Conservation (phyloP, 225 moss, liverwort and hornwort species). For the Physcomitrellopsis africana region DNA sequence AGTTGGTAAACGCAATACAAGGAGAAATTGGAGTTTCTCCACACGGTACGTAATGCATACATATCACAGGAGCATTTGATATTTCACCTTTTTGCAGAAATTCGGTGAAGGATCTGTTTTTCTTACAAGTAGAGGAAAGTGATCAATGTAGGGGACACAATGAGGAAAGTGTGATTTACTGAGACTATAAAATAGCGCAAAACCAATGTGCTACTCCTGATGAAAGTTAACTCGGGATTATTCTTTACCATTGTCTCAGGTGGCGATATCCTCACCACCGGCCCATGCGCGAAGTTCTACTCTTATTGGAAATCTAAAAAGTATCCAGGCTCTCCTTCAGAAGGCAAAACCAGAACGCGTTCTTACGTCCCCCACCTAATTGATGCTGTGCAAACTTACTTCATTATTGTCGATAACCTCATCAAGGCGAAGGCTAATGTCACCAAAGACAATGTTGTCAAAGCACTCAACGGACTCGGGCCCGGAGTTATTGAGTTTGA, state of each 20-base stretch:
- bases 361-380: slow-evolving; percentile 79
- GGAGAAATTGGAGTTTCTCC: slow-evolving; percentile 77
- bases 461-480: slow-evolving; percentile 58
- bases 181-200: no score
- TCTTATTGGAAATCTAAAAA: slow-evolving; percentile 60
- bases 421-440: slow-evolving; percentile 47
- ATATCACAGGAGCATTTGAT: background rate
- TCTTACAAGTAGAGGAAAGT: background rate
- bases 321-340: slow-evolving; percentile 61
- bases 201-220: background rate
- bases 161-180: no score
- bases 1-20: slow-evolving; percentile 51
- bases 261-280: slow-evolving; percentile 46
- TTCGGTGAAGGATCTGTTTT: background rate
- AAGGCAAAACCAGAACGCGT: slow-evolving; percentile 63
- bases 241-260: slow-evolving; percentile 43
- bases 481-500: slow-evolving; percentile 45
- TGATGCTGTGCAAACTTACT: slow-evolving; percentile 75
- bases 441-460: slow-evolving; percentile 43
- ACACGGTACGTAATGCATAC: slow-evolving; percentile 37
- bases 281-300: slow-evolving; percentile 62
- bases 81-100: background rate
- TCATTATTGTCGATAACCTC: slow-evolving; percentile 59
- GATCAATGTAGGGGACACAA: background rate
- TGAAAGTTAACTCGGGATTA: background rate